Evolutionary conservation across 2,329 filamentous ascomycete genomes (phyloP), one percentile per base, ranked within the genome.

Genomic region (Xylaria sp.): DNA sequence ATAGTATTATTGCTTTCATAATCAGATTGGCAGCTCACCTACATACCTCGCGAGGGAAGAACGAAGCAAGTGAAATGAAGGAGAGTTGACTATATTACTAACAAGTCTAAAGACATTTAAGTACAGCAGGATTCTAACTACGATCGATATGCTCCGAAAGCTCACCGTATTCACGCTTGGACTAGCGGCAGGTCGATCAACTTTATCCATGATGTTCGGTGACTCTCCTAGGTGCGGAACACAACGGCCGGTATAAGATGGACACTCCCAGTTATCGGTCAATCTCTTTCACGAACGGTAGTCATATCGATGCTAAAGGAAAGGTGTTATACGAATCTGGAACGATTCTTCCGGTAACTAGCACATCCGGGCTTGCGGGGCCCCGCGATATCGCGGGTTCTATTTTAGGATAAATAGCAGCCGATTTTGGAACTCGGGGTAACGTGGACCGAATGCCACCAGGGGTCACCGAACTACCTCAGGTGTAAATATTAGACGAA

Each of bases 391-490:
- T 52, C 33, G 46, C 28, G 55, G 55, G 28, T 25, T 36, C 41
- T n/a, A 18, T 39, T 28, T 51, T 39, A 25, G 61, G 20, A 48
- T 46, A 13, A 43, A 48, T 43, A 41, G 31, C 33, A 41, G 25
- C 46, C 31, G 15, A 64, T 31, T 57, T n/a, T 31, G 1, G 51
- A 28, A 55, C 48, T 59, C 56, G 63, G 63, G 55, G 12, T 65
- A 65, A 65, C 55, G 49, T 48, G 41, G 48, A 65, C 63, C 63
- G 63, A 65, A 18, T n/a, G 7, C 18, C 6, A 46, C 41, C 6
- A 18, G 13, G 15, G 41, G 6, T 43, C 18, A 43, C 12, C 39
- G 39, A 18, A 18, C 6, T 10, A 10, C 31, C 31, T 33, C 31
- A 33, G 9, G 9, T 3, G 9, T 33, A 28, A 28, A 10, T 33